Conservation (phyloP, 1,139 yeast species). For the Candida pseudoviswanathii region DNA sequence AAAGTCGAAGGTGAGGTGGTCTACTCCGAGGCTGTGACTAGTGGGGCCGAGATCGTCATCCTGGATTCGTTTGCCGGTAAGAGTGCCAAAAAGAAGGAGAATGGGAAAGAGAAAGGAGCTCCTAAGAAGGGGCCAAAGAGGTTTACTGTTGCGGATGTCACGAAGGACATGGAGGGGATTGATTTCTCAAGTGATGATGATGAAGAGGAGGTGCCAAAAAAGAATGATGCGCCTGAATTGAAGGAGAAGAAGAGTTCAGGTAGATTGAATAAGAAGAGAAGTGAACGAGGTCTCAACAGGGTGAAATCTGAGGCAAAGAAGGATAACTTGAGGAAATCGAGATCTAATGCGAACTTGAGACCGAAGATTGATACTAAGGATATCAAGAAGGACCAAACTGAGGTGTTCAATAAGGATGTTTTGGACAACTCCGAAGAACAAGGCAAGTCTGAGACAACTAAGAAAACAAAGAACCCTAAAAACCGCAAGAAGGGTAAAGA, state of each 20-base stretch:
- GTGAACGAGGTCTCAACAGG: background rate
- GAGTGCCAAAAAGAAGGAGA: conserved; percentile 1
- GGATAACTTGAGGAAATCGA: background rate
- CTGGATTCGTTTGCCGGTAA: conserved; percentile 6
- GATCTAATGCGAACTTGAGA: conserved; percentile 1
- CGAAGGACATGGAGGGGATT: conserved; percentile 28
- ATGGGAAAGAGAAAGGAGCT: background rate
- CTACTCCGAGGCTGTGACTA: background rate
- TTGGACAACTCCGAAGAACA: background rate
- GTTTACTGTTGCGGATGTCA: conserved; percentile 24
- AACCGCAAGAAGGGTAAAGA: too few species aligned
- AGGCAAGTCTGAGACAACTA: background rate
- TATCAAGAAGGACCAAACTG: too few species aligned
- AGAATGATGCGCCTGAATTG: background rate
- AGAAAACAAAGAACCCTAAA: too few species aligned
- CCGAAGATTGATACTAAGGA: background rate
- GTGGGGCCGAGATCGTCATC: conserved; percentile 7
- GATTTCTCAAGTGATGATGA: conserved; percentile 28
- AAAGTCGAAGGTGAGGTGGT: background rate
- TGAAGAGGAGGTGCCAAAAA: background rate
- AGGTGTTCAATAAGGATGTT: too few species aligned
- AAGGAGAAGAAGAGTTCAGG: conserved; percentile 2
- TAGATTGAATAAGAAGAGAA: conserved; percentile 4
- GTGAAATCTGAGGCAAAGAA: background rate
- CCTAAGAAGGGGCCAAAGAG: conserved; percentile 1